phyloP scores from a whole-genome alignment of 176 grass and related monocot species.

The Hordeum marinum region DNA sequence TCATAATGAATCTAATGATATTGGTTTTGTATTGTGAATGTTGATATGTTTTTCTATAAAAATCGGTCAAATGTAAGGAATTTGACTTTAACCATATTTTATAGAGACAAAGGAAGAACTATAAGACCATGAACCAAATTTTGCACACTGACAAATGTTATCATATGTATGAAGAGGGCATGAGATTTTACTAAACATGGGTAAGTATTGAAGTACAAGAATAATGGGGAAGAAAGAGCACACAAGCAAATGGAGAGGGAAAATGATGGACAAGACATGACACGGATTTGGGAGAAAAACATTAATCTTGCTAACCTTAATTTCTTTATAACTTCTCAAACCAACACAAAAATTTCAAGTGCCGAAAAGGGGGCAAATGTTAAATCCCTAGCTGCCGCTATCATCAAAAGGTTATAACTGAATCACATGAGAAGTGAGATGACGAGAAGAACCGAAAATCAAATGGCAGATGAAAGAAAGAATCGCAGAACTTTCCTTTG shows the following conservation, averaged over 20 bases:
- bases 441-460: constrained; percentile 14
- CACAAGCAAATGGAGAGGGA: constrained; percentile 20
- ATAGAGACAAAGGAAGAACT: too few relatives aligned
- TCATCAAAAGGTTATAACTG: constrained; percentile 41
- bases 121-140: background rate
- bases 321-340: constrained; percentile 50
- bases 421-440: constrained; percentile 24
- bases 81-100: too few relatives aligned
- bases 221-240: background rate
- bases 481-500: constrained; percentile 59
- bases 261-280: constrained; percentile 19
- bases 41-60: too few relatives aligned
- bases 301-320: constrained; percentile 37
- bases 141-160: constrained; percentile 35
- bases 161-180: constrained; percentile 58
- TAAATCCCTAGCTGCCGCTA: constrained; percentile 47
- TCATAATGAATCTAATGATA: too few relatives aligned
- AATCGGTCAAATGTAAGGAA: too few relatives aligned
- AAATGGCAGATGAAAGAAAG: constrained; percentile 45
- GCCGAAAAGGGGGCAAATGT: constrained; percentile 25
- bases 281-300: constrained; percentile 27
- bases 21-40: too few relatives aligned
- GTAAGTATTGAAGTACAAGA: constrained; percentile 26
- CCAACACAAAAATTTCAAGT: constrained; percentile 35
- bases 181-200: constrained; percentile 7